phyloP scores from a whole-genome alignment of 2,329 filamentous ascomycete species.

The Fusarium sp. region DNA sequence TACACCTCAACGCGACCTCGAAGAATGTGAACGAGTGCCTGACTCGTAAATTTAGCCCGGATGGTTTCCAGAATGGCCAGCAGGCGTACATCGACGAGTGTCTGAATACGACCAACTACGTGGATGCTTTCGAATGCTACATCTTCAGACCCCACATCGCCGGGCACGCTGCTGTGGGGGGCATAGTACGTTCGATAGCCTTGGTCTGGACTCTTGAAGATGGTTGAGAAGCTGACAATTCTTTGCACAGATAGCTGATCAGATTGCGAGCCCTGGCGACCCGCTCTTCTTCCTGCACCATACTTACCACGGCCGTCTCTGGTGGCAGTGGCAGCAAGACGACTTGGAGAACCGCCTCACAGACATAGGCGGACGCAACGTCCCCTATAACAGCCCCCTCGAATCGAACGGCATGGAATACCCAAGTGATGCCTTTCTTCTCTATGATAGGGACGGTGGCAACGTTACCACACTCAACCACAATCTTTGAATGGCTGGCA shows the following conservation, averaged over 20 bases:
- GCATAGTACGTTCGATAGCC: conserved; percentile 4
- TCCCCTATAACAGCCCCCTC: conserved; percentile 3
- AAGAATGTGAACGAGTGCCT: background rate
- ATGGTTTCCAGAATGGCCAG: conserved; percentile 3
- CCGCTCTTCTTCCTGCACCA: conserved; percentile 27
- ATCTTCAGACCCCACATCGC: conserved; percentile 12
- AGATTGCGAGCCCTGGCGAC: conserved; percentile 16
- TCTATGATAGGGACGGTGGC: conserved; percentile 19
- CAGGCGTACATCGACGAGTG: conserved; percentile 18
- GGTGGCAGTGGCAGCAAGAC: conserved; percentile 35
- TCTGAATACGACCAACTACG: conserved; percentile 7
- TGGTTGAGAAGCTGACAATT: background rate
- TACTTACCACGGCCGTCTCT: conserved; percentile 25
- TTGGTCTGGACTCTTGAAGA: background rate
- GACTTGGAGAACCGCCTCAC: conserved; percentile 22
- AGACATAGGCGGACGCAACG: conserved; percentile 47
- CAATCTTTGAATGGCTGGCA: conserved; percentile 17
- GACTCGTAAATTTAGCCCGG: background rate
- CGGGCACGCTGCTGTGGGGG: conserved; percentile 17
- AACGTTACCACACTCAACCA: conserved; percentile 26
- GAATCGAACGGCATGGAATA: conserved; percentile 9
- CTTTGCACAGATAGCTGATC: conserved; percentile 10
- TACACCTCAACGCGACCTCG: conserved; percentile 4
- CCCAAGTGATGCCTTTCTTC: conserved; percentile 1
- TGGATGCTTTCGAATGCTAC: conserved; percentile 20